Percentiles rank a stretch among this genome's conserved stretches.
phyloP scores from a whole-genome alignment of 352 stramenopile species.

The Globisporangium perplexum region DNA sequence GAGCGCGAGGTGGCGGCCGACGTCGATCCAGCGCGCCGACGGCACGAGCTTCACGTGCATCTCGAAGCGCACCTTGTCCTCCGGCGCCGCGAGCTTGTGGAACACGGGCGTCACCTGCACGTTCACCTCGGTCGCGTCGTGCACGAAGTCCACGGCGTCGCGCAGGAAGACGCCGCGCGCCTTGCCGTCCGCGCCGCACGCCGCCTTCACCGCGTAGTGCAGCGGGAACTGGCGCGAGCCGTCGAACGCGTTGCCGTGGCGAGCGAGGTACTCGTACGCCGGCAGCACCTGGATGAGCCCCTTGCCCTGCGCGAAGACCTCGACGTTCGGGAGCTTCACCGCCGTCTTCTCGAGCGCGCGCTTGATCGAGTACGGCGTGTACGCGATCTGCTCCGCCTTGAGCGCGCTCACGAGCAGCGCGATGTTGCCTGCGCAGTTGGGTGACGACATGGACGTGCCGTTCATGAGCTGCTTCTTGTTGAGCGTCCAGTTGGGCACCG shows the following conservation, averaged over 20 bases:
- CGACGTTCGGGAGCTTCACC: slow-evolving; percentile 47
- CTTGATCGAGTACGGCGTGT: slow-evolving; percentile 86
- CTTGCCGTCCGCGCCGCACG: slow-evolving; percentile 31
- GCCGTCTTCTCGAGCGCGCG: slow-evolving; percentile 87
- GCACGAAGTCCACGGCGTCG: slow-evolving; percentile 67
- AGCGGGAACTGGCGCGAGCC: slow-evolving; percentile 59
- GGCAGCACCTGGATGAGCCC: slow-evolving; percentile 78
- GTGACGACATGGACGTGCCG: slow-evolving; percentile 95
- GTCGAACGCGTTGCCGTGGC: slow-evolving; percentile 50
- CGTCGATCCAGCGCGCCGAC: slow-evolving; percentile 85
- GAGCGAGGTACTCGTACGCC: slow-evolving; percentile 60
- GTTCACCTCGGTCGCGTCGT: slow-evolving; percentile 72
- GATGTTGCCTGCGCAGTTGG: slow-evolving; percentile 92
- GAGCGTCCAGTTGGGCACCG: slow-evolving; percentile 93
- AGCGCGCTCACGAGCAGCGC: slow-evolving; percentile 90
- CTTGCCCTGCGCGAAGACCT: slow-evolving; percentile 72
- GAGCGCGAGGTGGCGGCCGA: slow-evolving; percentile 79
- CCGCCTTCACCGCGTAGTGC: slow-evolving; percentile 45
- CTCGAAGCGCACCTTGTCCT: slow-evolving; percentile 87
- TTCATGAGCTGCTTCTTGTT: slow-evolving; percentile 97
- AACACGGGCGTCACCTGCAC: slow-evolving; percentile 88
- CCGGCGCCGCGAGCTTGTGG: slow-evolving; percentile 74
- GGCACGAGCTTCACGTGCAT: slow-evolving; percentile 78
- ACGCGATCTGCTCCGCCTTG: slow-evolving; percentile 72
- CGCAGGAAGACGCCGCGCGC: slow-evolving; percentile 80